A percentile compares a stretch with the other conserved stretches of the same genome.
Evolutionary conservation across 2,329 filamentous ascomycete species (phyloP).

Genomic region (Metarhizium sp.): DNA sequence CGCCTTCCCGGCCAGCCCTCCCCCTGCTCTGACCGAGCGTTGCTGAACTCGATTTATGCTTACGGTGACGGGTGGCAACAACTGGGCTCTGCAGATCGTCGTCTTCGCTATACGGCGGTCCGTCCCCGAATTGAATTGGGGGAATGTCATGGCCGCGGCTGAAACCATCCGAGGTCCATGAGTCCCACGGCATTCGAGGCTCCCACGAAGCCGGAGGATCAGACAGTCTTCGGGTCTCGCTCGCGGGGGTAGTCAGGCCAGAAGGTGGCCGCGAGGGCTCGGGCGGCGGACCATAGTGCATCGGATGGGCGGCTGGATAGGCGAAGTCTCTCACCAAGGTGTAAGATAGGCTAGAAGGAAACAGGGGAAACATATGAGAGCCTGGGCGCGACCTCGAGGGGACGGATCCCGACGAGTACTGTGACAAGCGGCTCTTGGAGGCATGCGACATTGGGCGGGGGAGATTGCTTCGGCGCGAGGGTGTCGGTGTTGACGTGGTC

Average conservation of each 20-base stretch:
- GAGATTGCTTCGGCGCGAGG: conserved; percentile 48
- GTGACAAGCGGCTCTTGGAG: conserved; percentile 72
- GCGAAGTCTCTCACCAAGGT: conserved; percentile 94
- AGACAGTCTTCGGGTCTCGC: conserved; percentile 71
- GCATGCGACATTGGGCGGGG: conserved; percentile 65
- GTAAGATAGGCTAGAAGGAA: conserved; percentile 78
- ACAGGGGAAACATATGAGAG: conserved; percentile 74
- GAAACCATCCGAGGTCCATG: conserved; percentile 43
- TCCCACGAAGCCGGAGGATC: conserved; percentile 75
- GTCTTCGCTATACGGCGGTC: conserved; percentile 90
- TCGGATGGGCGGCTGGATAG: conserved; percentile 70
- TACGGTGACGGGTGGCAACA: conserved; percentile 74
- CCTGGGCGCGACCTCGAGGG: conserved; percentile 65
- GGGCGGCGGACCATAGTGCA: conserved; percentile 89
- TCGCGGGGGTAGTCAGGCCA: conserved; percentile 74
- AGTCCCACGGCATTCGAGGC: conserved; percentile 50
- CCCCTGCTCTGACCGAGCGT: conserved; percentile 33
- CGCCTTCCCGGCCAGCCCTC: conserved; percentile 36
- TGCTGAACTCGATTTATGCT: conserved; percentile 64
- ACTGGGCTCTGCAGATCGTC: conserved; percentile 91
- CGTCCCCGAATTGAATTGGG: conserved; percentile 76
- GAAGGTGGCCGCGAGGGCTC: conserved; percentile 63
- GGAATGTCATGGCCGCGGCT: conserved; percentile 63
- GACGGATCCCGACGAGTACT: conserved; percentile 66
- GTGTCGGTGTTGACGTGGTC: conserved; percentile 40